phyloP scores from a whole-genome alignment of 2,329 filamentous ascomycete species.

The Nemania sp. region DNA sequence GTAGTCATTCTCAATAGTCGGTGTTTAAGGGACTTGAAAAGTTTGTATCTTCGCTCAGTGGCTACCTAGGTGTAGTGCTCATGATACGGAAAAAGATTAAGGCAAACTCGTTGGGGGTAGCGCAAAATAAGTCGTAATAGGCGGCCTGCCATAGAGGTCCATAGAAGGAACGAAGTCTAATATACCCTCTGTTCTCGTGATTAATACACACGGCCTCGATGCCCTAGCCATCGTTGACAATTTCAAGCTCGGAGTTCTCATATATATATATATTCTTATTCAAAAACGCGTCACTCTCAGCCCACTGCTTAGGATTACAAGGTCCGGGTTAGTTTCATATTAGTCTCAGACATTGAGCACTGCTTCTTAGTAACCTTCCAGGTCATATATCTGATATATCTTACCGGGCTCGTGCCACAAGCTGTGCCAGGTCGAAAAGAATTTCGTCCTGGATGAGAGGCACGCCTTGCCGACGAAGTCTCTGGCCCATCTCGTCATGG shows the following conservation, averaged over 20 bases:
- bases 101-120: not conserved
- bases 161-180: not conserved
- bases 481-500: not conserved
- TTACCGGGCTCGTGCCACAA: constrained; percentile 9
- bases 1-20: not conserved
- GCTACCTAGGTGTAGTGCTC: not conserved
- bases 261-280: not conserved
- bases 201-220: not conserved
- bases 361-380: not conserved
- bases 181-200: not conserved
- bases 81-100: not conserved
- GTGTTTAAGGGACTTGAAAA: not conserved
- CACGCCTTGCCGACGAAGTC: constrained; percentile 9
- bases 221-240: not conserved
- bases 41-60: not conserved
- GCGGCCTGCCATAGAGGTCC: not conserved
- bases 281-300: not conserved
- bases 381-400: not conserved
- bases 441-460: constrained; percentile 15
- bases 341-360: too few relatives aligned
- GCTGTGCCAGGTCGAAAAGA: constrained; percentile 9
- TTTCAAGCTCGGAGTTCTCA: not conserved
- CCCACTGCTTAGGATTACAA: not conserved
- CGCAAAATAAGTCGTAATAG: not conserved
- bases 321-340: not conserved